Conservation (phyloP, 768 basidiomycete genomes). For the Kwoniella bestiolae region DNA sequence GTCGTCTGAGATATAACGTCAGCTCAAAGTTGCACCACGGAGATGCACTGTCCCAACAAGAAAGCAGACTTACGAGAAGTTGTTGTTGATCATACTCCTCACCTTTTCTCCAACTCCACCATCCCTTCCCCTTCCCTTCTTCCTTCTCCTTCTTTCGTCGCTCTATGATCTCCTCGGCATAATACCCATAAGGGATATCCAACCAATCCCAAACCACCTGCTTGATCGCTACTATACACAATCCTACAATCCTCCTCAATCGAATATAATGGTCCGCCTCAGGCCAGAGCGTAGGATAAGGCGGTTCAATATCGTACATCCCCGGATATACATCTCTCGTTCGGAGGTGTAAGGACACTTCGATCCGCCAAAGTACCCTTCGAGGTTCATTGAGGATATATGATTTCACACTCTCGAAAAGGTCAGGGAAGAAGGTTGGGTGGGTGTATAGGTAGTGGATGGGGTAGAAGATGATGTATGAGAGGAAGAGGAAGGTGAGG, state of each 20-base stretch:
- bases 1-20: background rate
- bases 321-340: background rate
- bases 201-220: background rate
- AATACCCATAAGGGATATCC: constrained; percentile 1
- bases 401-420: too few relatives aligned
- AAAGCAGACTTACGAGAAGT: too few relatives aligned
- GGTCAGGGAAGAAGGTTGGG: background rate
- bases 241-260: background rate
- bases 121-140: background rate
- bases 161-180: background rate
- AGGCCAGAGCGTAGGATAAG: background rate
- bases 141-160: background rate
- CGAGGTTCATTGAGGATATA: background rate
- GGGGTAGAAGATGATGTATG: background rate
- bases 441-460: background rate
- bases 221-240: background rate
- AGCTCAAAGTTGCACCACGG: too few relatives aligned
- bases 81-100: too few relatives aligned
- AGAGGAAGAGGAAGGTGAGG: background rate
- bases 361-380: background rate
- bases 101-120: background rate
- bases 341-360: background rate
- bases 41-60: too few relatives aligned
- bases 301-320: background rate
- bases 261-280: background rate